Base-by-base conservation (phyloP, 169 alveolate species). In the Blepharisma undulans region DNA sequence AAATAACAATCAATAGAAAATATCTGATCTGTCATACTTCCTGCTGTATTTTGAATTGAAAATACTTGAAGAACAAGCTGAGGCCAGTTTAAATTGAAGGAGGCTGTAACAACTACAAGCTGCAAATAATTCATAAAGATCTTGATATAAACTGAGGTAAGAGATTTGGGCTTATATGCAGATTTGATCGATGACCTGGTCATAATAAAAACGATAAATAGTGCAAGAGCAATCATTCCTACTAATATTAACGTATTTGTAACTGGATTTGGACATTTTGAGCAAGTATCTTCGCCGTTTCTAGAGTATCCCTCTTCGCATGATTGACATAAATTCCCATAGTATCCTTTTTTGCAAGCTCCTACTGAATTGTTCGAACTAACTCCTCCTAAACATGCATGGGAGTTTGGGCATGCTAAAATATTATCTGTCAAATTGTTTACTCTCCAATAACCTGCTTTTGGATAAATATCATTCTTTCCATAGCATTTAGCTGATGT, bases 1-100 rank as follows among this genome's bases (percentile, higher is more conserved):
- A 88, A 22, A n/a, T 25, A 88, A 25, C 85, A 88, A 18, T 76
- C 92, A 21, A 88, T 25, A 18, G 91, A 86, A 72, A 86, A 86
- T 66, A 86, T 27, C 29, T 72, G 59, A 3, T 86, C 91, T 21
- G 92, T n/a, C 22, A 32, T 32, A 18, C 66, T 29, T 21, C 34
- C 85, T 4, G 76, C 48, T 74, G n/a, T 3, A 21, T 30, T 4
- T 76, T 88, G 87, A 21, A 22, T 33, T 18, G 76, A 30, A 30
- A 88, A 33, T 21, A 88, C n/a, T 3, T 72, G 22, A 18, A 30
- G 22, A 3, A 88, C 87, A 2, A 88, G 77, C 25, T 72, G n/a
- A 21, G 92, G 92, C 77, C 92, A 88, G 8, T 88, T 29, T 25
- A 88, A 33, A 29, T 72, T 33, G 59, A 88, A 76, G 0, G 76